Conservation (phyloP, 202 grass and related monocot genomes). For the Dendrocalamus latiflorus region DNA sequence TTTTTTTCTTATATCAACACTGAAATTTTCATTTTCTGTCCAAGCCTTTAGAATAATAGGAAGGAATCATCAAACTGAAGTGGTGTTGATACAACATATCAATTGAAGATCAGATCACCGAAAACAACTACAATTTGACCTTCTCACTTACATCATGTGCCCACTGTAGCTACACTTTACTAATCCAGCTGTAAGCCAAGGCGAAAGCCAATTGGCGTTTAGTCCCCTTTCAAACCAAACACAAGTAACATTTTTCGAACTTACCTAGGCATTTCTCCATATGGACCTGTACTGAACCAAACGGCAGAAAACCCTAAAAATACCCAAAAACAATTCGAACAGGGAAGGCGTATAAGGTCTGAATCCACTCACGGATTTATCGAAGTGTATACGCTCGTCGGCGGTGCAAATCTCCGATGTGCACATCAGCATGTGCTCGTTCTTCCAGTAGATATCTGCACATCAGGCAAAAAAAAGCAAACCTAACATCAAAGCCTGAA, state of each 20-base stretch:
- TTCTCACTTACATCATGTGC: not conserved
- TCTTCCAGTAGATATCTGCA: conserved; percentile 91
- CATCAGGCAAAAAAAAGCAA: not conserved
- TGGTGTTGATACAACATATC: not conserved
- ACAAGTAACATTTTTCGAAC: not conserved
- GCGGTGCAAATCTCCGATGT: conserved; percentile 69
- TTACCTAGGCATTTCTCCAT: not conserved
- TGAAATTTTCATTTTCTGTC: not conserved
- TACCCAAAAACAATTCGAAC: not conserved
- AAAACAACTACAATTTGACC: not conserved
- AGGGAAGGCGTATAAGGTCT: not conserved
- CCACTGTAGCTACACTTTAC: not conserved
- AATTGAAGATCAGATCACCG: not conserved
- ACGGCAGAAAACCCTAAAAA: conserved; percentile 4
- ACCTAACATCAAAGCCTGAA: conserved; percentile 22
- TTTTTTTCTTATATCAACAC: not conserved
- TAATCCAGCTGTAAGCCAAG: not conserved
- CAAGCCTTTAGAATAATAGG: not conserved
- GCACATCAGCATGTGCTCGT: conserved; percentile 79
- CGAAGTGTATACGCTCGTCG: conserved; percentile 79
- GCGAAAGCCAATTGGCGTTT: not conserved
- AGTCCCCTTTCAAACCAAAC: not conserved
- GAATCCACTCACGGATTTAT: conserved; percentile 65
- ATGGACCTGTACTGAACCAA: not conserved
- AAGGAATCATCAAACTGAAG: not conserved